A percentile compares a stretch with the other conserved stretches of the same genome.
Conservation (phyloP, 208 protist species). For the Herpetomonas samuelpessoai region DNA sequence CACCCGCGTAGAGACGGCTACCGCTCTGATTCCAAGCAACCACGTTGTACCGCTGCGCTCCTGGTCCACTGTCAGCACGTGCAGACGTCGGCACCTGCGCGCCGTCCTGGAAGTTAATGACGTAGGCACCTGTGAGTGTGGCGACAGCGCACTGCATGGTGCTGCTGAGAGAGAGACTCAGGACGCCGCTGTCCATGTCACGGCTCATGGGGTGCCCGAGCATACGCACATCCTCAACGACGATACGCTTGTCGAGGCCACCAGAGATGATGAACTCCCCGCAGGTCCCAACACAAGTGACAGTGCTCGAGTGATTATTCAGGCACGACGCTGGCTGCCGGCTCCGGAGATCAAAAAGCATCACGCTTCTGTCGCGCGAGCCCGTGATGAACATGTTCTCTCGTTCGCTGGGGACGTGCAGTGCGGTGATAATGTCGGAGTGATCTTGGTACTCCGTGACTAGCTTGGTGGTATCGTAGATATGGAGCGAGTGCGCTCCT, state of each 20-base stretch:
- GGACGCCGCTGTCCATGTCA: slow-evolving; percentile 79
- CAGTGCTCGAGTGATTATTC: slow-evolving; percentile 68
- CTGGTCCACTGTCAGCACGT: slow-evolving; percentile 50
- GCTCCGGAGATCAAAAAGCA: slow-evolving; percentile 73
- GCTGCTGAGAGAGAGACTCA: slow-evolving; percentile 65
- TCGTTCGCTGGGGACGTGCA: slow-evolving; percentile 66
- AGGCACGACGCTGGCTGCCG: slow-evolving; percentile 33
- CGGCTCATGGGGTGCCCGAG: slow-evolving; percentile 42
- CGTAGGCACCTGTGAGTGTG: slow-evolving; percentile 76
- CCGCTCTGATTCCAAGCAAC: slow-evolving; percentile 74
- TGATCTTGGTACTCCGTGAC: slow-evolving; percentile 78
- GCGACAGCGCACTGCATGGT: slow-evolving; percentile 77
- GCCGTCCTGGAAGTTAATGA: slow-evolving; percentile 67
- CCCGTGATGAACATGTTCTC: slow-evolving; percentile 75
- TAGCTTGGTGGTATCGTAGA: slow-evolving; percentile 64
- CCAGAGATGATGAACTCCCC: slow-evolving; percentile 82
- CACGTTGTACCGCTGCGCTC: slow-evolving; percentile 67
- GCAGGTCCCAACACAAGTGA: slow-evolving; percentile 72
- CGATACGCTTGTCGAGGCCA: slow-evolving; percentile 73
- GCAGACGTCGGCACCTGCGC: slow-evolving; percentile 38
- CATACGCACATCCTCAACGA: slow-evolving; percentile 80
- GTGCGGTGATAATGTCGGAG: slow-evolving; percentile 79
- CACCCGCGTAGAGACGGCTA: slow-evolving; percentile 69
- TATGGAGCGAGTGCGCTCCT: slow-evolving; percentile 37
- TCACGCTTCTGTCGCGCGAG: slow-evolving; percentile 77